Evolutionary conservation across 495 filamentous ascomycete species (phyloP), one percentile per base, ranked within the genome.

Genomic region (Cercophora sp.): DNA sequence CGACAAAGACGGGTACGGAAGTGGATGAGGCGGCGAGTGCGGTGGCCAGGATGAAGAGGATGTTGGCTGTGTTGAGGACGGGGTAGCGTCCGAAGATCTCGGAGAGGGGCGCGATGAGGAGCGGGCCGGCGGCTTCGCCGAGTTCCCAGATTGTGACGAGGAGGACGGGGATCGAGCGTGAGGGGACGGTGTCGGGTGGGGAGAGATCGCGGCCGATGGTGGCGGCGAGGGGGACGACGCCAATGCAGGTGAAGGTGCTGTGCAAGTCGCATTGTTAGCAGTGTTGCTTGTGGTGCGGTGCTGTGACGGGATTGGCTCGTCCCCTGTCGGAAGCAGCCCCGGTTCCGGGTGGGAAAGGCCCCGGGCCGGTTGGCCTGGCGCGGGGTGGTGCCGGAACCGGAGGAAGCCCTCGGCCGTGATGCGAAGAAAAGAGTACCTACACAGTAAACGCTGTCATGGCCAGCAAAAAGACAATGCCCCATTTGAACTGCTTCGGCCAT

Each of bases 101-200:
- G 5, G 74, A 79, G 1, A 84, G 63, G 0, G 81, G 80, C 2
- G 80, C 82, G 61, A 83, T 81, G 11, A 83, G 62, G 1, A 85
- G 56, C 0, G 82, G 82, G 2, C 81, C 81, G 3, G 73, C 74
- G 22, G 79, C 81, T 51, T 78, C 75, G 48, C 77, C 77, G 2
- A 79, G 68, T 47, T 78, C 77, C 77, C 77, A 79, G 63, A 84
- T 79, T 9, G 79, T 82, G 16, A 84, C 79, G 32, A 84, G 71
- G 16, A 82, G 64, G 27, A 79, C 72, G 56, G 66, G 72, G 31
- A 75, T 66, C 0, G 73, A 73, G 39, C 71, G 74, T 57, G 63
- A 61, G n/a, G n/a, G n/a, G 4, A 69, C 59, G 45, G 58, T 57
- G 52, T 57, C 61, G 15, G 62, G 58, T 1, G 49, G 39, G 43